These are phyloP conservation scores for Carpinus fangiana DNA, from an alignment of 306 rosid genomes.

Conservation along the genomic window DNA sequence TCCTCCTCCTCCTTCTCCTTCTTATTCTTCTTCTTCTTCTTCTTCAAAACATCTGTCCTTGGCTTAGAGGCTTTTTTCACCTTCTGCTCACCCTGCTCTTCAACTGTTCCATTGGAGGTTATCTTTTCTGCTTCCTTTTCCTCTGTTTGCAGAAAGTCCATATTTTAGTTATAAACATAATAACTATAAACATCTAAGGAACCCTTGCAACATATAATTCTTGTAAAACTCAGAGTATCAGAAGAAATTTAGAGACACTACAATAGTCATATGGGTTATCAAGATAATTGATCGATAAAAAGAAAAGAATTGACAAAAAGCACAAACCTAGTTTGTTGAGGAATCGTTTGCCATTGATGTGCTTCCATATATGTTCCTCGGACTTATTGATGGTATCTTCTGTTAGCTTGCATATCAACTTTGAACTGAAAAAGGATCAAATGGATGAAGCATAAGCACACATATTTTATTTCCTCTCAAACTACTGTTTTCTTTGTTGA, in stretches of 20 bases:
- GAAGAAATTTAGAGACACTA: background rate
- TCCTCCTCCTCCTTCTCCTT: no score
- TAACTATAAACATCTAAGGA: background rate
- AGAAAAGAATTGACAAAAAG: background rate
- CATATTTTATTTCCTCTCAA: background rate
- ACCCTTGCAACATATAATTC: background rate
- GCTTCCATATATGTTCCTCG: slow-evolving; percentile 98
- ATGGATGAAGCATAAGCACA: slow-evolving; percentile 1
- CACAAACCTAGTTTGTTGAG: slow-evolving; percentile 85
- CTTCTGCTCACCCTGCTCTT: slow-evolving; percentile 38
- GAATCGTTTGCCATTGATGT: slow-evolving; percentile 82
- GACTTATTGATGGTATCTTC: slow-evolving; percentile 83
- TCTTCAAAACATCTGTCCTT: slow-evolving; percentile 37
- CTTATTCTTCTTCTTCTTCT: slow-evolving; percentile 37
- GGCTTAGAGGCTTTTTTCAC: slow-evolving; percentile 24
- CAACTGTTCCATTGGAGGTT: slow-evolving; percentile 38
- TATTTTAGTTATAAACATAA: background rate
- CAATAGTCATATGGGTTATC: background rate
- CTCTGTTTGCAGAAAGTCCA: slow-evolving; percentile 46
- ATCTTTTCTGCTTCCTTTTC: slow-evolving; percentile 59
- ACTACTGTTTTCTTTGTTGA: background rate
- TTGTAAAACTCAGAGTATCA: background rate
- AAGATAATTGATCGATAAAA: background rate
- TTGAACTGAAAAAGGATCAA: slow-evolving; percentile 54
- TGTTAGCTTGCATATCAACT: slow-evolving; percentile 79